These are phyloP conservation scores for Silene vulgaris DNA, from an alignment of 179 eudicot species.

Conservation along the genomic window DNA sequence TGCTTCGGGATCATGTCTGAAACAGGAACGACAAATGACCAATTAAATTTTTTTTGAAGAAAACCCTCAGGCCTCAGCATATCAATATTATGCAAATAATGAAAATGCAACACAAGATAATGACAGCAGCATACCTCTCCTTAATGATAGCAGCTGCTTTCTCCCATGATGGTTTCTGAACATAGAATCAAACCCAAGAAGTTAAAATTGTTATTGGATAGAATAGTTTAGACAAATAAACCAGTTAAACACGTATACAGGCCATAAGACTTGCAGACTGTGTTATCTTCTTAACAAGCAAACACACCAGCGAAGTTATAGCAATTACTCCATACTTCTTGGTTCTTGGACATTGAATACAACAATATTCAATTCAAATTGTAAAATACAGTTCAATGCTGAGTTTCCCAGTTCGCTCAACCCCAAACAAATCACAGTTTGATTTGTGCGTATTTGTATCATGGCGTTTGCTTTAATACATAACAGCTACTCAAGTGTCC, in stretches of 20 bases:
- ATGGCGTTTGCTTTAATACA: no score
- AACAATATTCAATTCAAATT: background rate
- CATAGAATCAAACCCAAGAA: constrained; percentile 3
- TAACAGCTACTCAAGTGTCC: no score
- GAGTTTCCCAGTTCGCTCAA: background rate
- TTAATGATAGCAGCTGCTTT: constrained; percentile 70
- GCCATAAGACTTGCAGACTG: constrained; percentile 1
- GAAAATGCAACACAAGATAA: background rate
- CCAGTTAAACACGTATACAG: background rate
- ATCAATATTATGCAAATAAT: constrained; percentile 3
- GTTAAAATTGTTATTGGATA: background rate
- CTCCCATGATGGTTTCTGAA: constrained; percentile 98
- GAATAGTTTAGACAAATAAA: background rate
- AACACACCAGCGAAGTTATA: constrained; percentile 7
- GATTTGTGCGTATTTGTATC: no score
- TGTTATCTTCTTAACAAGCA: background rate
- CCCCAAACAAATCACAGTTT: background rate
- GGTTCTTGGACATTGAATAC: background rate
- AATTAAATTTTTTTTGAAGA: background rate
- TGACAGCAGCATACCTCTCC: constrained; percentile 52
- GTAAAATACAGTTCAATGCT: background rate
- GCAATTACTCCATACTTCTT: background rate
- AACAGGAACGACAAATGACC: constrained; percentile 20
- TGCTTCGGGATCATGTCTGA: constrained; percentile 71
- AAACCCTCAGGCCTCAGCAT: background rate